A percentile compares a stretch with the other conserved stretches of the same genome.
Conservation (phyloP, 2,329 filamentous ascomycete genomes). For the Onygenales sp. region DNA sequence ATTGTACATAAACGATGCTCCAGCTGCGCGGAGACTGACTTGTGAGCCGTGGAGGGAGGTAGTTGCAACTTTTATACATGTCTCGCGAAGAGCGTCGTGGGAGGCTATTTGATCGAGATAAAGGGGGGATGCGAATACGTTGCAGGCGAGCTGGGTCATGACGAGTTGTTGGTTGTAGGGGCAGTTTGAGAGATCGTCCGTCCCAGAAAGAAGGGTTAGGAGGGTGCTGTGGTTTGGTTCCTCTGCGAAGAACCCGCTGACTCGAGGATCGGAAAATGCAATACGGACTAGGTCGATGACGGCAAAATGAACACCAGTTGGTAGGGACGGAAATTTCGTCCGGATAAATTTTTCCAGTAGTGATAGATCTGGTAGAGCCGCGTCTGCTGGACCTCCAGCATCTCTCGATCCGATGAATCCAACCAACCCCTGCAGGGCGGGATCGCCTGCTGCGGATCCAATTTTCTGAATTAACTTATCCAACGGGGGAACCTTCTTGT, state of each 20-base stretch:
- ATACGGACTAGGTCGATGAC: conserved; percentile 77
- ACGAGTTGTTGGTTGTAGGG: conserved; percentile 80
- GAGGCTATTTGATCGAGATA: conserved; percentile 57
- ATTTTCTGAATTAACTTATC: conserved; percentile 75
- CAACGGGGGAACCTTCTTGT: conserved; percentile 69
- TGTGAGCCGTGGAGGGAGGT: conserved; percentile 69
- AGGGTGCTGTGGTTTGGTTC: conserved; percentile 59
- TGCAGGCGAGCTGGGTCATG: conserved; percentile 73
- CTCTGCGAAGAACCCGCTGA: conserved; percentile 75
- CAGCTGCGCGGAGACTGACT: conserved; percentile 70
- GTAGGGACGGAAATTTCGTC: conserved; percentile 45
- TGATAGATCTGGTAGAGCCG: conserved; percentile 60
- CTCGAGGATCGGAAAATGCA: conserved; percentile 64
- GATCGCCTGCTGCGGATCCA: conserved; percentile 49
- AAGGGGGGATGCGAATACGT: conserved; percentile 68
- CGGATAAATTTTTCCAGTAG: conserved; percentile 55
- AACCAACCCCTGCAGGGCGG: conserved; percentile 55
- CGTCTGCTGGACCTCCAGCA: conserved; percentile 51
- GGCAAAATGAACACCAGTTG: conserved; percentile 62
- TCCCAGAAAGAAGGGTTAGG: conserved; percentile 42
- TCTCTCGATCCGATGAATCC: conserved; percentile 60
- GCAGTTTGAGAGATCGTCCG: conserved; percentile 48
- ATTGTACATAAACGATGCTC: conserved; percentile 77
- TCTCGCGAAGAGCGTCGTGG: conserved; percentile 42
- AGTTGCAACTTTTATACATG: conserved; percentile 61